phyloP scores from a whole-genome alignment of 2,329 filamentous ascomycete genomes.

The Trichothecium sympodiale region DNA sequence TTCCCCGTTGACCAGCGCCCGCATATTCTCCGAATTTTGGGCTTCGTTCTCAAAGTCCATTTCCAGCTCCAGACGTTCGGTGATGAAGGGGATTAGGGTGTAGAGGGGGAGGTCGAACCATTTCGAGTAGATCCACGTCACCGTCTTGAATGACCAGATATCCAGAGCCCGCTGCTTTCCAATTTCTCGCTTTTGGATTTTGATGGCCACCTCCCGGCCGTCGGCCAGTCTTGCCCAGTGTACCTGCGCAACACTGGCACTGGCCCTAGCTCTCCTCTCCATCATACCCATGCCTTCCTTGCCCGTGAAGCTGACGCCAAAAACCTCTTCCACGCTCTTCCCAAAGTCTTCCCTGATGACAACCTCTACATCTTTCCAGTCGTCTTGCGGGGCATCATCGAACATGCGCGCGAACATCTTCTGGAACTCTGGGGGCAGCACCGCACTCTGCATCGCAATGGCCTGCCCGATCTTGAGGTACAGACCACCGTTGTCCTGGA shows the following conservation, averaged over 20 bases:
- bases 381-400: conserved; percentile 90
- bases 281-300: conserved; percentile 56
- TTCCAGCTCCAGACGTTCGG: conserved; percentile 81
- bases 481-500: conserved; percentile 79
- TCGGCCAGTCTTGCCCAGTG: conserved; percentile 85
- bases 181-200: conserved; percentile 95
- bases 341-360: conserved; percentile 85
- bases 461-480: conserved; percentile 98
- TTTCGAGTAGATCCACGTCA: conserved; percentile 71
- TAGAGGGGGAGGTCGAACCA: conserved; percentile 93
- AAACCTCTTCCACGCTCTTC: conserved; percentile 79
- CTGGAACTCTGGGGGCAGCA: conserved; percentile 89
- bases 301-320: conserved; percentile 73
- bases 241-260: conserved; percentile 90
- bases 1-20: conserved; percentile 62
- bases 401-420: conserved; percentile 96
- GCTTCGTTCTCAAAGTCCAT: conserved; percentile 94
- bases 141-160: conserved; percentile 85
- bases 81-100: conserved; percentile 82
- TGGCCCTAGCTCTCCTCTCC: conserved; percentile 53
- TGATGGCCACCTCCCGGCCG: conserved; percentile 86
- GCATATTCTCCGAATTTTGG: conserved; percentile 77
- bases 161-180: conserved; percentile 86
- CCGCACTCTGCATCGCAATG: conserved; percentile 94
- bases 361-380: conserved; percentile 73